Evolutionary conservation across 495 filamentous ascomycete genomes (phyloP).

Genomic region (Daldinia loculata): DNA sequence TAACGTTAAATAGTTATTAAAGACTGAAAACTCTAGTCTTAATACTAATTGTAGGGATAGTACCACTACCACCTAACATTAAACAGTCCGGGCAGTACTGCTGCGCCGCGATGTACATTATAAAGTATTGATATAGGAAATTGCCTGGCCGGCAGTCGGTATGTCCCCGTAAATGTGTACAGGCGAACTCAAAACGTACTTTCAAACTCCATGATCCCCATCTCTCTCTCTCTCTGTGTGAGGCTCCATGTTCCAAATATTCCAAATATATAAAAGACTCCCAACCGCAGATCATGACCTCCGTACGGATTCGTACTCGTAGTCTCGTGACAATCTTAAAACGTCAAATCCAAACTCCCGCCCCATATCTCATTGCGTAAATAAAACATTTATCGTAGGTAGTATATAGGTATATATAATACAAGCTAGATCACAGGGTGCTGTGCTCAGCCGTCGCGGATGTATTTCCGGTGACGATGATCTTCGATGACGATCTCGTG

Average conservation of each 20-base stretch:
- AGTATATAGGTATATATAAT: conserved; percentile 1
- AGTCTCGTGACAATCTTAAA: conserved; percentile 34
- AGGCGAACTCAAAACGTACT: conserved; percentile 24
- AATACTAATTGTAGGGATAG: background rate
- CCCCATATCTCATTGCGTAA: background rate
- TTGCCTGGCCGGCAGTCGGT: conserved; percentile 4
- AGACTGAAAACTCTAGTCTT: background rate
- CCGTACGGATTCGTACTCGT: conserved; percentile 15
- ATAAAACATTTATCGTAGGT: background rate
- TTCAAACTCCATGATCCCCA: conserved; percentile 10
- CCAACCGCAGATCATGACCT: background rate
- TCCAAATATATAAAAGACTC: background rate
- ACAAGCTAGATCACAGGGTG: background rate
- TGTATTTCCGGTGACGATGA: conserved; percentile 40
- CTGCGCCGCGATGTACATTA: conserved; percentile 15
- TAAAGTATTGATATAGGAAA: conserved; percentile 9
- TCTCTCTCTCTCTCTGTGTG: background rate
- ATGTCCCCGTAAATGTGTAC: conserved; percentile 27
- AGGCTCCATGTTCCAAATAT: conserved; percentile 2
- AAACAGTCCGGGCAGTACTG: conserved; percentile 1
- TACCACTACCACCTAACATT: background rate
- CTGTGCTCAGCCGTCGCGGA: conserved; percentile 27
- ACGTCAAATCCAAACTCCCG: conserved; percentile 5
- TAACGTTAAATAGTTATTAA: background rate
- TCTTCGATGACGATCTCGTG: conserved; percentile 46